A percentile compares a stretch with the other conserved stretches of the same genome.
phyloP scores from a whole-genome alignment of 331 rosid genomes.

The Malus hybrid region DNA sequence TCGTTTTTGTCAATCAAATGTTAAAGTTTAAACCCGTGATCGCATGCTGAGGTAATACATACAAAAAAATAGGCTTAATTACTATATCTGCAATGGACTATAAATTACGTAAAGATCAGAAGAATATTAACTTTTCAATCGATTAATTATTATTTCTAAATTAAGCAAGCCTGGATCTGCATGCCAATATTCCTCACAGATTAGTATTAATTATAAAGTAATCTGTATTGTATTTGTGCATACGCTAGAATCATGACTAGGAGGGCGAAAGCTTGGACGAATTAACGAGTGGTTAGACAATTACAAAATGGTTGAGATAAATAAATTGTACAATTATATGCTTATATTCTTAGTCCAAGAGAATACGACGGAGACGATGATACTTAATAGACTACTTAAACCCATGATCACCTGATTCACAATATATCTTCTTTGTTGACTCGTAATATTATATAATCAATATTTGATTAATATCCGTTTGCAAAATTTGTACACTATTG shows the following conservation, averaged over 20 bases:
- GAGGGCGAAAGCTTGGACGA: not conserved
- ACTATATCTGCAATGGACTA: not conserved
- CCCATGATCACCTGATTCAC: slow-evolving; percentile 5
- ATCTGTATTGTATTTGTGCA: not conserved
- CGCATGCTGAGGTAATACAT: not conserved
- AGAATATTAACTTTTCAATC: not conserved
- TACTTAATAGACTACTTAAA: not conserved
- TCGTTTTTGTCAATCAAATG: not conserved
- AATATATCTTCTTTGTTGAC: not conserved
- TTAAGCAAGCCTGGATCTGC: not conserved
- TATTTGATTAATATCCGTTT: not conserved
- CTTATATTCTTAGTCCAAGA: slow-evolving; percentile 15
- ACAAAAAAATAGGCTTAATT: not conserved
- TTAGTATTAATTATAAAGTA: not conserved
- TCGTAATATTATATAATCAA: not conserved
- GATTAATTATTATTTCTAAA: not conserved
- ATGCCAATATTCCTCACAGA: not conserved
- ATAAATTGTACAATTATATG: not conserved
- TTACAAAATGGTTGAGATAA: not conserved
- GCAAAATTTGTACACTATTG: not conserved
- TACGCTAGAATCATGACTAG: not conserved
- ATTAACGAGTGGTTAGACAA: slow-evolving; percentile 16
- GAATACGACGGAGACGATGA: slow-evolving; percentile 9
- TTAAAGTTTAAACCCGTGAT: not conserved
- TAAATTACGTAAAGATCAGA: not conserved